These are phyloP conservation scores for Pseudotsuga menziesii DNA, from an alignment of 75 land plant genomes.

Conservation along the genomic window DNA sequence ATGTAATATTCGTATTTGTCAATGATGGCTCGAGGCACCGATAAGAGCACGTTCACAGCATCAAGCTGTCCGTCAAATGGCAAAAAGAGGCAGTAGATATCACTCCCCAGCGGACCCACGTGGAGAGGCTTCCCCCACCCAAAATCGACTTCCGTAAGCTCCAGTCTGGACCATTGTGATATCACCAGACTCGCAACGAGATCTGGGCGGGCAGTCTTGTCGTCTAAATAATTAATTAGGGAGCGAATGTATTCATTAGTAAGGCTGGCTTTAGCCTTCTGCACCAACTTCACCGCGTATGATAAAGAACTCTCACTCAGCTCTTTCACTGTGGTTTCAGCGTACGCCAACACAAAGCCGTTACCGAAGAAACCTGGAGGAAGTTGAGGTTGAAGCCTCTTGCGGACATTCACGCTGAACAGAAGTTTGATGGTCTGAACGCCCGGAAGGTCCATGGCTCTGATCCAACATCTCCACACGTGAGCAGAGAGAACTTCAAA, in stretches of 20 bases:
- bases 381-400: constrained; percentile 30
- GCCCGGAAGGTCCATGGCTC: constrained; percentile 14
- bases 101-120: constrained; percentile 39
- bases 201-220: constrained; percentile 16
- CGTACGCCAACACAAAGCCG: constrained; percentile 28
- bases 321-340: constrained; percentile 15
- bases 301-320: constrained; percentile 18
- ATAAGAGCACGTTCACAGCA: constrained; percentile 34
- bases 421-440: constrained; percentile 23
- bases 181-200: constrained; percentile 25
- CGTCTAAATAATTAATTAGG: constrained; percentile 25
- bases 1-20: constrained; percentile 38
- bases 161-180: constrained; percentile 47
- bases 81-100: constrained; percentile 53
- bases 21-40: constrained; percentile 40
- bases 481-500: constrained; percentile 46
- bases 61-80: constrained; percentile 34
- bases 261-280: constrained; percentile 25
- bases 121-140: constrained; percentile 45
- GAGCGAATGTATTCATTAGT: constrained; percentile 26
- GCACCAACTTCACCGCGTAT: constrained; percentile 14
- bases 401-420: constrained; percentile 27
- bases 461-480: constrained; percentile 39
- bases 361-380: constrained; percentile 47
- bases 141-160: constrained; percentile 39